phyloP scores from a whole-genome alignment of 2,329 filamentous ascomycete genomes.

The Westerdykella aurantiaca region DNA sequence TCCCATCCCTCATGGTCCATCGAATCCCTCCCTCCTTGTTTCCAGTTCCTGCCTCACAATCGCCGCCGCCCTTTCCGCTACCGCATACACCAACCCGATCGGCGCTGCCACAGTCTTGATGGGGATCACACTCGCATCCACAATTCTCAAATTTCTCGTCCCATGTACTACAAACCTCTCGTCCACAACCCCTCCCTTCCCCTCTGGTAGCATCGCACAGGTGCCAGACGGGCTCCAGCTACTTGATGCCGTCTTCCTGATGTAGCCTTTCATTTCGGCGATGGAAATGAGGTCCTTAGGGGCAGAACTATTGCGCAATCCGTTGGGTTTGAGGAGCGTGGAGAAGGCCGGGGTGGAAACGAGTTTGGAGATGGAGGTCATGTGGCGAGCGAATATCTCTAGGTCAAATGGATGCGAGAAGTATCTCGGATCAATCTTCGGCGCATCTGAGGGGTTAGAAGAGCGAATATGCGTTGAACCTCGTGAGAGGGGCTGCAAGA shows the following conservation, averaged over 20 bases:
- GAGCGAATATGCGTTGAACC: slow-evolving; percentile 41
- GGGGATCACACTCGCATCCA: slow-evolving; percentile 26
- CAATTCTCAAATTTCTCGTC: slow-evolving; percentile 23
- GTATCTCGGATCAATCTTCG: slow-evolving; percentile 41
- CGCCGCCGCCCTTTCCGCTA: slow-evolving; percentile 29
- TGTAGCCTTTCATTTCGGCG: slow-evolving; percentile 11
- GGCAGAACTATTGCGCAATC: background rate
- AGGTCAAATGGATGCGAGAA: slow-evolving; percentile 43
- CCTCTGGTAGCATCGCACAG: slow-evolving; percentile 28
- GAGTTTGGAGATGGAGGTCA: slow-evolving; percentile 26
- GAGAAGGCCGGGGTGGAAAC: slow-evolving; percentile 26
- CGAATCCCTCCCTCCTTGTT: too few relatives aligned
- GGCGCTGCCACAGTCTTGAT: slow-evolving; percentile 21
- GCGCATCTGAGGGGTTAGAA: slow-evolving; percentile 28
- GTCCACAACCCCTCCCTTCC: slow-evolving; percentile 27
- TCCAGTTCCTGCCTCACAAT: slow-evolving; percentile 16
- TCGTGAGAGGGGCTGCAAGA: slow-evolving; percentile 34
- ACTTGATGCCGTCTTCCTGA: too few relatives aligned
- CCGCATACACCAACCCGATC: slow-evolving; percentile 26
- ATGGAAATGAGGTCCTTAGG: slow-evolving; percentile 17
- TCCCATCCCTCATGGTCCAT: too few relatives aligned
- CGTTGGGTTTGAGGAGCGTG: slow-evolving; percentile 14
- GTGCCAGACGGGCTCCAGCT: slow-evolving; percentile 26
- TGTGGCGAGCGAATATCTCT: slow-evolving; percentile 36
- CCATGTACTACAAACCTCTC: slow-evolving; percentile 24